These are phyloP conservation scores for Melaleuca quinquenervia DNA, from an alignment of 345 rosid species.

Conservation along the genomic window DNA sequence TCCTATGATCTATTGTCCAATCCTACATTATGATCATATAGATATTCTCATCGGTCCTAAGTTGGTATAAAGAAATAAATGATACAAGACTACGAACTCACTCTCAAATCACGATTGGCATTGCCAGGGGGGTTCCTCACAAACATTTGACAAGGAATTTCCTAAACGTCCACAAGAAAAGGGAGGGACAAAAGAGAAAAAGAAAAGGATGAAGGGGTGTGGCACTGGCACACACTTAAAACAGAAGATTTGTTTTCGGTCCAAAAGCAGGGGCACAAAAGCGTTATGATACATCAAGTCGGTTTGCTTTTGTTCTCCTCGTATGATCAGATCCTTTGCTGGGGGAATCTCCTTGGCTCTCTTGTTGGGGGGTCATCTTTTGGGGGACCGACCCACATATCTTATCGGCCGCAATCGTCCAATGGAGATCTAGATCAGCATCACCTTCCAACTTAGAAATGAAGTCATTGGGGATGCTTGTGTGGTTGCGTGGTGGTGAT, in stretches of 20 bases:
- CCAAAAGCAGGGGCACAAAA: conserved; percentile 1
- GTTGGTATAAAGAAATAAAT: not conserved
- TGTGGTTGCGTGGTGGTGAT: not conserved
- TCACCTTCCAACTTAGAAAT: not conserved
- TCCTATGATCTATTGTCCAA: not conserved
- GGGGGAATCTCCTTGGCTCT: not conserved
- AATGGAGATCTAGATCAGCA: not conserved
- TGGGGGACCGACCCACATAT: not conserved
- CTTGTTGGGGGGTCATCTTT: not conserved
- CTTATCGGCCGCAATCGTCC: not conserved
- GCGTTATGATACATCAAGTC: not conserved
- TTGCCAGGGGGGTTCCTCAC: not conserved
- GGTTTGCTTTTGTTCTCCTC: not conserved
- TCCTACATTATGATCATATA: not conserved
- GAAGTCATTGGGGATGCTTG: not conserved
- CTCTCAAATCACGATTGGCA: not conserved
- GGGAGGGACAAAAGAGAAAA: not conserved
- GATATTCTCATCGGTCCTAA: not conserved
- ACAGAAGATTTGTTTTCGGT: conserved; percentile 6
- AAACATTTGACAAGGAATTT: not conserved
- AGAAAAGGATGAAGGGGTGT: not conserved
- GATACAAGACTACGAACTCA: not conserved
- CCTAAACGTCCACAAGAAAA: not conserved
- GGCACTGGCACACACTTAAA: not conserved
- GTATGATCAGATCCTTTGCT: not conserved